Evolutionary conservation across 148 eudicot species (phyloP).

Genomic region (Polygonum aviculare): DNA sequence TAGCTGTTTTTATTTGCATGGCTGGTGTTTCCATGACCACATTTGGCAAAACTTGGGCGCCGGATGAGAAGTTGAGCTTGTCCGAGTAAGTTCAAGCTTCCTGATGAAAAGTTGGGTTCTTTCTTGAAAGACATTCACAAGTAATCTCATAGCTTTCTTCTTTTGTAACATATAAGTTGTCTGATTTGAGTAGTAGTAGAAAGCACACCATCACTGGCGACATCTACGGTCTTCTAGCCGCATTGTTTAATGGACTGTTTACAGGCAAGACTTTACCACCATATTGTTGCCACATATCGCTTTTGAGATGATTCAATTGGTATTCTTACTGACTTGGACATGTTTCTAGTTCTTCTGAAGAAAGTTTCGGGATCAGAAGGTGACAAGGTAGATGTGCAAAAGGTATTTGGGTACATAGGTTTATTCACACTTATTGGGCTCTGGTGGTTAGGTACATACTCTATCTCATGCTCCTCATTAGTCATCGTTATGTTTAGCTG

Average conservation of each 20-base stretch:
- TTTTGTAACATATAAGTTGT: not conserved
- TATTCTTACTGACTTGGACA: not conserved
- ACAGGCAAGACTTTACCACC: slow-evolving; percentile 17
- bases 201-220: slow-evolving; percentile 31
- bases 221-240: slow-evolving; percentile 31
- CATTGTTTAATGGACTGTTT: slow-evolving; percentile 30
- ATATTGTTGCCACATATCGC: not conserved
- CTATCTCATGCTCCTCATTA: not conserved
- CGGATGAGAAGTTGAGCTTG: slow-evolving; percentile 16
- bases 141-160: not conserved
- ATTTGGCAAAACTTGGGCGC: slow-evolving; percentile 40
- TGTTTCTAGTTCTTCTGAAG: slow-evolving; percentile 27
- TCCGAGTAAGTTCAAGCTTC: slow-evolving; percentile 22
- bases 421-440: slow-evolving; percentile 33
- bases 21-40: slow-evolving; percentile 37
- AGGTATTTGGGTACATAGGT: slow-evolving; percentile 33
- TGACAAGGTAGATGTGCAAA: slow-evolving; percentile 32
- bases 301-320: not conserved
- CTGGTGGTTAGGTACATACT: slow-evolving; percentile 33
- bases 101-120: not conserved
- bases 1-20: slow-evolving; percentile 32
- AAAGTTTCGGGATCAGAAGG: slow-evolving; percentile 30
- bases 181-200: slow-evolving; percentile 15
- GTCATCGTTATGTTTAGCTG: too few species aligned
- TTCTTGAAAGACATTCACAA: not conserved